Evolutionary conservation across 306 rosid genomes (phyloP).

Genomic region (Parietaria judaica): DNA sequence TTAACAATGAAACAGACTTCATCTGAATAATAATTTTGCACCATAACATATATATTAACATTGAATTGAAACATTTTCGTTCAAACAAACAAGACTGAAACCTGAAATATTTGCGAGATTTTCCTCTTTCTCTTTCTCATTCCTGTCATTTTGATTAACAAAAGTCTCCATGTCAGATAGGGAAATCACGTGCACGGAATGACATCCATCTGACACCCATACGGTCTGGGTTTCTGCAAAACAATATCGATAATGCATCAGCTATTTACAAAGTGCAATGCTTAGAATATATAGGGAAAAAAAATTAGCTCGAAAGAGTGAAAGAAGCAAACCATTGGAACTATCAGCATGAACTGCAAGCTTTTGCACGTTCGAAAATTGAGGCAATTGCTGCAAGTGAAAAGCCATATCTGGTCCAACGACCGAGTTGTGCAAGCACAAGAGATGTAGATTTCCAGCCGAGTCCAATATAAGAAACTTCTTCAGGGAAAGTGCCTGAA

Average conservation of each 20-base stretch:
- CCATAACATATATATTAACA: background rate
- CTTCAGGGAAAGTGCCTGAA: constrained; percentile 63
- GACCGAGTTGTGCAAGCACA: constrained; percentile 45
- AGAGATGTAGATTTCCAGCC: constrained; percentile 58
- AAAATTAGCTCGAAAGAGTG: constrained; percentile 6
- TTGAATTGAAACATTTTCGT: constrained; percentile 17
- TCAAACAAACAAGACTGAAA: constrained; percentile 25
- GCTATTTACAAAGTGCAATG: background rate
- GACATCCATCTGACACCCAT: constrained; percentile 79
- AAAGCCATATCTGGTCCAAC: constrained; percentile 44
- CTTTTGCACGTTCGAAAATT: constrained; percentile 49
- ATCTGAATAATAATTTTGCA: constrained; percentile 3
- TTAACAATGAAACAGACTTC: background rate
- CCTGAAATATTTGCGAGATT: constrained; percentile 53
- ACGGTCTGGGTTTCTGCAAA: constrained; percentile 64
- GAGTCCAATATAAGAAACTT: constrained; percentile 67
- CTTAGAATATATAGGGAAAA: background rate
- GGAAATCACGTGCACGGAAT: constrained; percentile 53
- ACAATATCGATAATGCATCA: background rate
- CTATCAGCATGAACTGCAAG: constrained; percentile 59
- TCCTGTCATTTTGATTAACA: constrained; percentile 33
- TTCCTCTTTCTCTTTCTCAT: constrained; percentile 46
- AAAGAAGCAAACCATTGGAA: constrained; percentile 43
- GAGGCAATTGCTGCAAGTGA: constrained; percentile 49
- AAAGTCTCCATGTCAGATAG: constrained; percentile 42